phyloP scores from a whole-genome alignment of 495 filamentous ascomycete genomes.

The Podospora conica region DNA sequence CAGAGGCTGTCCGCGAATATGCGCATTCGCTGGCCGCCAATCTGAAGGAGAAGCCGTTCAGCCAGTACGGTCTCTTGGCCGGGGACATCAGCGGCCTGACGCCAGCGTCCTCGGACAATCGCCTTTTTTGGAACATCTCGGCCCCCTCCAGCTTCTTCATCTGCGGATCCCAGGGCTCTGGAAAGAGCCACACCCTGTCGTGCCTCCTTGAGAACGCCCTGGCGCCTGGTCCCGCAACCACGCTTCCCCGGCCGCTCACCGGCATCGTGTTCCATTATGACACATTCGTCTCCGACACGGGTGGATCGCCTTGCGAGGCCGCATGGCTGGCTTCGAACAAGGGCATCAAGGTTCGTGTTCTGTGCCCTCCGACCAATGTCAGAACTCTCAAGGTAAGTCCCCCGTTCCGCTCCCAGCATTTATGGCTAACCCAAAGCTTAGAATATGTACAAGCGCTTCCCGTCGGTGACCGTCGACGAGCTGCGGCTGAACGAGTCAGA shows the following conservation, averaged over 20 bases:
- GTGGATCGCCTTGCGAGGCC: slow-evolving; percentile 58
- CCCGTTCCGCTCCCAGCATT: neutral
- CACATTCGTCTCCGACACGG: slow-evolving; percentile 48
- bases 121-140: slow-evolving; percentile 60
- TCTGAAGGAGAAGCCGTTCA: slow-evolving; percentile 16
- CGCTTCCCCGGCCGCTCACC: slow-evolving; percentile 47
- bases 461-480: slow-evolving; percentile 45
- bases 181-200: slow-evolving; percentile 68
- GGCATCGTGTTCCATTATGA: slow-evolving; percentile 68
- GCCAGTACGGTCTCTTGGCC: slow-evolving; percentile 39
- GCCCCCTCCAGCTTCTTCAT: slow-evolving; percentile 66
- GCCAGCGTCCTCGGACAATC: slow-evolving; percentile 34
- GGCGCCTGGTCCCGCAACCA: slow-evolving; percentile 31
- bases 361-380: slow-evolving; percentile 59
- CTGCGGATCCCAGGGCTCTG: slow-evolving; percentile 70
- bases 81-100: slow-evolving; percentile 21
- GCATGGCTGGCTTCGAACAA: slow-evolving; percentile 55
- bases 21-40: slow-evolving; percentile 7
- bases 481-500: slow-evolving; percentile 52
- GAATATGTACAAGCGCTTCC: slow-evolving; percentile 33
- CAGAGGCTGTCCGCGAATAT: slow-evolving; percentile 29
- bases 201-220: slow-evolving; percentile 65
- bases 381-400: slow-evolving; percentile 36
- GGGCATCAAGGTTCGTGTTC: slow-evolving; percentile 51
- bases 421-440: neutral